Conservation (phyloP, 345 rosid genomes). For the Salix arbutifolia region DNA sequence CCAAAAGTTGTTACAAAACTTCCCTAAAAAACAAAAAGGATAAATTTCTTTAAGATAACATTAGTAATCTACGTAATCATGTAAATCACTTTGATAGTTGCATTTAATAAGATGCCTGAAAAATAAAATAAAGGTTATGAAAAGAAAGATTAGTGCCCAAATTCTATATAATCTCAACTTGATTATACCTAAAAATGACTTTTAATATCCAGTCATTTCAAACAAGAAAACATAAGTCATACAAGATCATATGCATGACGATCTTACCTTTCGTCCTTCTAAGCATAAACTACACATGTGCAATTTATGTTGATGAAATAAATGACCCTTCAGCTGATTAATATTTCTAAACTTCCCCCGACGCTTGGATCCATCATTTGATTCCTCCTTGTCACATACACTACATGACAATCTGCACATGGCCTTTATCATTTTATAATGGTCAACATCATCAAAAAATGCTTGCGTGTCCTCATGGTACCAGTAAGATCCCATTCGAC, state of each 20-base stretch:
- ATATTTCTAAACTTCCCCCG: slow-evolving; percentile 65
- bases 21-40: neutral
- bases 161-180: neutral
- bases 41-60: neutral
- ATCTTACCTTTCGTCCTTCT: slow-evolving; percentile 85
- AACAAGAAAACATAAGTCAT: neutral
- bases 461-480: slow-evolving; percentile 84
- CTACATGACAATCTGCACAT: slow-evolving; percentile 95
- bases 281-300: slow-evolving; percentile 84
- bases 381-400: slow-evolving; percentile 68
- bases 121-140: neutral
- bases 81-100: neutral
- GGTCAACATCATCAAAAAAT: slow-evolving; percentile 86
- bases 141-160: neutral
- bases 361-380: slow-evolving; percentile 56
- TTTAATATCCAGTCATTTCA: neutral
- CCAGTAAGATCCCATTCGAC: slow-evolving; percentile 66
- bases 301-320: slow-evolving; percentile 73
- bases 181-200: neutral
- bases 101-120: neutral
- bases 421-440: slow-evolving; percentile 93
- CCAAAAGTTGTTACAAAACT: neutral
- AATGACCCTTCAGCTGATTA: slow-evolving; percentile 91
- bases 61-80: neutral
- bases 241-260: neutral